Evolutionary conservation across 2,329 filamentous ascomycete genomes (phyloP).

Genomic region (Phialophora chinensis): DNA sequence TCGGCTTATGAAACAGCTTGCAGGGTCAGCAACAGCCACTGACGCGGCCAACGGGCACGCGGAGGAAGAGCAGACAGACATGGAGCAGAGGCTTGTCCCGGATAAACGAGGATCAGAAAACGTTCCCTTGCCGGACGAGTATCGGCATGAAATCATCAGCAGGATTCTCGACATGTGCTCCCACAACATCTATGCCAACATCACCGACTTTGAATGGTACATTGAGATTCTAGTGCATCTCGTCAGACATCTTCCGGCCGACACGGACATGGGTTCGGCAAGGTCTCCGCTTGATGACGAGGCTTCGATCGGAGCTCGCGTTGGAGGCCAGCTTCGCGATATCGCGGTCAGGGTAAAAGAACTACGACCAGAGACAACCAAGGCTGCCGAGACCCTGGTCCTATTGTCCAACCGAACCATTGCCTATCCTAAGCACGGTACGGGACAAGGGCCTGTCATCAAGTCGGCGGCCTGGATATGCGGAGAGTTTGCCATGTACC

Average conservation of each 20-base stretch:
- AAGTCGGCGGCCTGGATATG: constrained; percentile 81
- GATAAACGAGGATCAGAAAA: constrained; percentile 57
- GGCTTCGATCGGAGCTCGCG: constrained; percentile 49
- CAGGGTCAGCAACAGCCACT: constrained; percentile 63
- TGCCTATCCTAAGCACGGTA: constrained; percentile 60
- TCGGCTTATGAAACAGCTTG: constrained; percentile 82
- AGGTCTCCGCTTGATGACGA: constrained; percentile 38
- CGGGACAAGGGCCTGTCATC: constrained; percentile 67
- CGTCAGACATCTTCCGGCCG: constrained; percentile 43
- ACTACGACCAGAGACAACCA: constrained; percentile 78
- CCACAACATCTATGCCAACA: constrained; percentile 81
- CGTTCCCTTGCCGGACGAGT: constrained; percentile 80
- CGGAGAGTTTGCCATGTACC: constrained; percentile 81
- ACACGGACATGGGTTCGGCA: constrained; percentile 11
- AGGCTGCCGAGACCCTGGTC: constrained; percentile 78
- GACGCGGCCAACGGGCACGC: constrained; percentile 47
- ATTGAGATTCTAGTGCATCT: constrained; percentile 87
- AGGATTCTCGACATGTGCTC: constrained; percentile 89
- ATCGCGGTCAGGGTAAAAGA: constrained; percentile 89
- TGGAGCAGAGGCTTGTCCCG: constrained; percentile 61
- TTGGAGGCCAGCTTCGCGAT: constrained; percentile 86
- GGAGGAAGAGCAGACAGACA: constrained; percentile 55
- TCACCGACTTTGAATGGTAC: constrained; percentile 97
- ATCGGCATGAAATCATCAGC: constrained; percentile 79
- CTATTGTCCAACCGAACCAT: constrained; percentile 63